Conservation (phyloP, 2,329 filamentous ascomycete genomes). For the Aureobasidium subglaciale region DNA sequence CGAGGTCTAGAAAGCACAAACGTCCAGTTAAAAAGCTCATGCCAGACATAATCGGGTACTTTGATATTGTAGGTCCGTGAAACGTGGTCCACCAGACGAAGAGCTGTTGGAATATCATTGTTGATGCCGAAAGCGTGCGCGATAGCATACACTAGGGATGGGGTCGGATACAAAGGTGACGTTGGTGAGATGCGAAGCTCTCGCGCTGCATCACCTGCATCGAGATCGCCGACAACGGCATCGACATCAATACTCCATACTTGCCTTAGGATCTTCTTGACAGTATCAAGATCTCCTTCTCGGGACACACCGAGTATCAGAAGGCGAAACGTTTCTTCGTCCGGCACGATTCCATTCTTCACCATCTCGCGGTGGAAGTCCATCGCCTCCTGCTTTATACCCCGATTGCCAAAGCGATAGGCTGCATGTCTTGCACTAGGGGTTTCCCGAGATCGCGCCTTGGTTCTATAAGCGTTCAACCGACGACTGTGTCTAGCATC, state of each 20-base stretch:
- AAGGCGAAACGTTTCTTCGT: slow-evolving; percentile 48
- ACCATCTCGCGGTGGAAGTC: slow-evolving; percentile 44
- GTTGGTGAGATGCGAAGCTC: slow-evolving; percentile 28
- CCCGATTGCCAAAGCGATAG: slow-evolving; percentile 25
- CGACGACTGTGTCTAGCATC: slow-evolving; percentile 33
- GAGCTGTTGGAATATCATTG: slow-evolving; percentile 52
- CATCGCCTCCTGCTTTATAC: slow-evolving; percentile 27
- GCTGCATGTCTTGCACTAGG: slow-evolving; percentile 14
- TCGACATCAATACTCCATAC: slow-evolving; percentile 50
- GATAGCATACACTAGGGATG: slow-evolving; percentile 55
- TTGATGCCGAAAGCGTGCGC: slow-evolving; percentile 63
- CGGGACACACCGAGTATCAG: slow-evolving; percentile 47
- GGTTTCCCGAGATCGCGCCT: slow-evolving; percentile 15
- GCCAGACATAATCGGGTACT: slow-evolving; percentile 56
- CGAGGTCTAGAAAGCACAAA: slow-evolving; percentile 47
- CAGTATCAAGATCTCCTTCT: slow-evolving; percentile 43
- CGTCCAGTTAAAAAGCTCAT: slow-evolving; percentile 59
- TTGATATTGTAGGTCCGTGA: slow-evolving; percentile 52
- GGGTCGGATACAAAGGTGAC: slow-evolving; percentile 53
- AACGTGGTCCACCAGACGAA: slow-evolving; percentile 56
- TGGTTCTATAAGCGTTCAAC: slow-evolving; percentile 29
- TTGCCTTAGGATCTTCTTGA: slow-evolving; percentile 43
- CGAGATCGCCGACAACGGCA: slow-evolving; percentile 28
- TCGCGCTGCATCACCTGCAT: not conserved
- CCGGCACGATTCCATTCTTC: slow-evolving; percentile 34